Base-by-base conservation (phyloP, 441 rosid species). In the Capsella rubella region DNA sequence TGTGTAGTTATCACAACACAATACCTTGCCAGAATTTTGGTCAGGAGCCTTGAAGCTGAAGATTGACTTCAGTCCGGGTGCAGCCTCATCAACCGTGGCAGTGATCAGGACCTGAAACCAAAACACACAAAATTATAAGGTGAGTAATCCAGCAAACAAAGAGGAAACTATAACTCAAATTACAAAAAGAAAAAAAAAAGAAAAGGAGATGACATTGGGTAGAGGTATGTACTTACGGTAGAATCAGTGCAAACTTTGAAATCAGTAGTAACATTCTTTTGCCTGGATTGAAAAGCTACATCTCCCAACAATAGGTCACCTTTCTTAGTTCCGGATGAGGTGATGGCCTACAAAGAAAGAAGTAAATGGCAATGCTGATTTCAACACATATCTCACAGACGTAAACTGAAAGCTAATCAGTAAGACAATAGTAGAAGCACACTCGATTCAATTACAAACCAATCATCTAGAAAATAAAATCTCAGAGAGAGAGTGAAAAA, bases 21-120 rank as follows among this genome's bases (percentile, higher is more conserved):
- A 34, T 76, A 90, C 98, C 94, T 92, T 93, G 77, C 96, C 95
- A 54, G 98, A 95, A 80, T 96, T 87, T 65, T 89, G 97, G 82
- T 95, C 97, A 60, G 98, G 99, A 49, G 82, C 83, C 76, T 71
- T 89, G 87, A 87, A 88, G 84, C 86, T 86, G 53, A 92, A 77
- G 71, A 91, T 90, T 31, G 97, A 37, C 86, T 86, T 95, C 82
- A 90, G 72, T 47, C 99, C 98, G 52, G 97, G 99, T 49, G 89
- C 87, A 80, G 93, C 87, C 81, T 95, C 93, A 82, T 92, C 89
- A 69, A 92, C 71, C 0, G 95, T 92, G 5, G 90, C 80, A 42
- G 97, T 95, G 60, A 96, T 81, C 37, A 85, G 67, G 43, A 95
- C 88, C 99, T 95, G 86, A 64, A 16, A 69, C 28, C 67, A 32